Evolutionary conservation across 164 flowering plant genomes (phyloP).

Genomic region (Annona squamosa): DNA sequence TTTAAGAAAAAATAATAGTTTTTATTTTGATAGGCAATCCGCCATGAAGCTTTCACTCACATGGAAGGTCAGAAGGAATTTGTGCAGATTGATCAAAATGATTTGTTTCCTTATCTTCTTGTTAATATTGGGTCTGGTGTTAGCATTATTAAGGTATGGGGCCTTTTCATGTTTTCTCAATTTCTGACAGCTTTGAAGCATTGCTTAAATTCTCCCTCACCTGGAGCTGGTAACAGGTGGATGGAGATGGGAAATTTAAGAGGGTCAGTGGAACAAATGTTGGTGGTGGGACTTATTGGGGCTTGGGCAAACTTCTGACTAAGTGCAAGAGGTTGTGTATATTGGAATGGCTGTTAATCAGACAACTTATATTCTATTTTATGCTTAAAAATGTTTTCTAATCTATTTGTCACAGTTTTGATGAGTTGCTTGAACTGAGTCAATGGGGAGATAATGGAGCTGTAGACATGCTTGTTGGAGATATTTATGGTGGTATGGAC

Average conservation of each 20-base stretch:
- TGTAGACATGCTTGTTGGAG: conserved; percentile 97
- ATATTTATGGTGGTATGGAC: conserved; percentile 96
- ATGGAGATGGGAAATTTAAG: conserved; percentile 82
- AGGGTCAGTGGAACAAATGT: conserved; percentile 95
- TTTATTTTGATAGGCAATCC: conserved; percentile 54
- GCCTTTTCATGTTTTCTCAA: not conserved
- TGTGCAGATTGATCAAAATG: conserved; percentile 93
- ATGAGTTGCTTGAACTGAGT: conserved; percentile 94
- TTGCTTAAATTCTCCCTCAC: not conserved
- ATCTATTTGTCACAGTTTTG: conserved; percentile 50
- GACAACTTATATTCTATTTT: not conserved
- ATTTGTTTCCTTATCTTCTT: conserved; percentile 93
- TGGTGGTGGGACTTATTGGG: conserved; percentile 97
- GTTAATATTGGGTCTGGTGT: conserved; percentile 97
- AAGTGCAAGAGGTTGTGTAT: conserved; percentile 73
- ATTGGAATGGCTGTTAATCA: not conserved
- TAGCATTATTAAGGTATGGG: conserved; percentile 76
- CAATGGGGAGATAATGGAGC: conserved; percentile 91
- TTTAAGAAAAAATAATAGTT: not conserved
- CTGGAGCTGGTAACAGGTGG: conserved; percentile 47
- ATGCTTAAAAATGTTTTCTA: not conserved
- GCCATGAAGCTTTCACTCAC: conserved; percentile 98
- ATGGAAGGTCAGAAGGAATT: conserved; percentile 93
- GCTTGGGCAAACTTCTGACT: conserved; percentile 72
- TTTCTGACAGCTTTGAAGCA: not conserved